Conservation (phyloP, 345 rosid genomes). For the Draba incana region DNA sequence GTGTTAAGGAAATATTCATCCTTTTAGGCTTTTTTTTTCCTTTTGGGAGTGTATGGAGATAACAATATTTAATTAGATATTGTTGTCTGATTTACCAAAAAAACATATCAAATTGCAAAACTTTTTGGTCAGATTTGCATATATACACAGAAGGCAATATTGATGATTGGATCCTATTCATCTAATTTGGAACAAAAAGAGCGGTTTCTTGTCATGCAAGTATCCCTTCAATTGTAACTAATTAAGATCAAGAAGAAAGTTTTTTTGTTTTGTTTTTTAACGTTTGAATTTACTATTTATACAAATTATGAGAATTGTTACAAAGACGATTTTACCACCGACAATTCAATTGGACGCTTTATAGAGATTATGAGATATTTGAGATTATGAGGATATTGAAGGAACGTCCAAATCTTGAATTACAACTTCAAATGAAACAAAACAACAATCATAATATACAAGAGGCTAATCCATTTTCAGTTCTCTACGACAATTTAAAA, state of each 20-base stretch:
- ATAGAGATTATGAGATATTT: too few relatives aligned
- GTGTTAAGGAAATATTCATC: slow-evolving; percentile 13
- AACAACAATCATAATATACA: slow-evolving; percentile 18
- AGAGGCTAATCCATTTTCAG: slow-evolving; percentile 17
- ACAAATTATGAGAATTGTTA: too few relatives aligned
- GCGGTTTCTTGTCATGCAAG: slow-evolving; percentile 13
- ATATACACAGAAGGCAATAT: background rate
- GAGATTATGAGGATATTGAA: too few relatives aligned
- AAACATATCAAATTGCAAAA: slow-evolving; percentile 12
- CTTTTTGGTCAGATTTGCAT: slow-evolving; percentile 17
- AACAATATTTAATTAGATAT: slow-evolving; percentile 35
- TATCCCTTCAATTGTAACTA: background rate
- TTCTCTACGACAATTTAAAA: slow-evolving; percentile 7
- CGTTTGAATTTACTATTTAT: too few relatives aligned
- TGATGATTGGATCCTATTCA: slow-evolving; percentile 14
- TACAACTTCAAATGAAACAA: slow-evolving; percentile 28
- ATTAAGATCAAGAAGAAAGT: background rate
- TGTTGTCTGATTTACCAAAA: slow-evolving; percentile 34
- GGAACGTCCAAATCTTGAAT: background rate
- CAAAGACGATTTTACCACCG: too few relatives aligned
- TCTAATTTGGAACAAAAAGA: slow-evolving; percentile 7
- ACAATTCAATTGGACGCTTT: too few relatives aligned
- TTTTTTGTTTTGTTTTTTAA: too few relatives aligned
- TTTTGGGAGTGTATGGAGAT: slow-evolving; percentile 15
- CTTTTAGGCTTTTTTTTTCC: slow-evolving; percentile 15